phyloP scores from a whole-genome alignment of 805 yeast genomes.

The Wickerhamiella sorbophila region DNA sequence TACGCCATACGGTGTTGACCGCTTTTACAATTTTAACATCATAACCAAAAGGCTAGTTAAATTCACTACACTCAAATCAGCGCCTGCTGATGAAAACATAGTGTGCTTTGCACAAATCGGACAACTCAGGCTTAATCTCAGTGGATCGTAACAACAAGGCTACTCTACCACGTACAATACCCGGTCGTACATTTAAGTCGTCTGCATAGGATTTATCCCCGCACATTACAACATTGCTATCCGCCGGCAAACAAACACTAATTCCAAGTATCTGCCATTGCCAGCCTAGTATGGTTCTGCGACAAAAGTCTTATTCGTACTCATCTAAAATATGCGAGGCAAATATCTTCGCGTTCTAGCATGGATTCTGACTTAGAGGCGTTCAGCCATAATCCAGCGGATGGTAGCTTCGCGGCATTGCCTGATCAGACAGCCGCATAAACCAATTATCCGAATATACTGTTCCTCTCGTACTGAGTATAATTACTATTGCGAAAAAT shows the following conservation, averaged over 20 bases:
- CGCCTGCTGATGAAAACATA: background rate
- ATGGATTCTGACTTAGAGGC: constrained; percentile 41
- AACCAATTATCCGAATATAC: too few species aligned
- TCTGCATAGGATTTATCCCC: constrained; percentile 35
- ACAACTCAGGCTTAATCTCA: constrained; percentile 34
- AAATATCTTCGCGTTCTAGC: constrained; percentile 33
- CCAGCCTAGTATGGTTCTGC: constrained; percentile 32
- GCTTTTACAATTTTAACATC: background rate
- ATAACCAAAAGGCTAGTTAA: background rate
- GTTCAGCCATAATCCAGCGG: too few species aligned
- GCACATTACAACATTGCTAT: constrained; percentile 25
- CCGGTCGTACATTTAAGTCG: constrained; percentile 35
- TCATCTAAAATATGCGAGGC: background rate
- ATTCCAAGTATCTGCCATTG: constrained; percentile 29
- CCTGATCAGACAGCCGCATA: too few species aligned
- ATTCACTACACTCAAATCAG: background rate
- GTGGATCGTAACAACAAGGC: constrained; percentile 43
- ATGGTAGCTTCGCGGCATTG: too few species aligned
- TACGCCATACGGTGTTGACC: too few species aligned
- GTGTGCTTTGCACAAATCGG: constrained; percentile 20
- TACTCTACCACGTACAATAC: constrained; percentile 38
- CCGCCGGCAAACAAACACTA: constrained; percentile 29
- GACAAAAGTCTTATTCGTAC: constrained; percentile 22
- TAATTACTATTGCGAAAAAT: too few species aligned
- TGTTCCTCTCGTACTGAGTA: too few species aligned